Evolutionary conservation across 2,329 filamentous ascomycete genomes (phyloP).

Genomic region (Penicillium sp.): DNA sequence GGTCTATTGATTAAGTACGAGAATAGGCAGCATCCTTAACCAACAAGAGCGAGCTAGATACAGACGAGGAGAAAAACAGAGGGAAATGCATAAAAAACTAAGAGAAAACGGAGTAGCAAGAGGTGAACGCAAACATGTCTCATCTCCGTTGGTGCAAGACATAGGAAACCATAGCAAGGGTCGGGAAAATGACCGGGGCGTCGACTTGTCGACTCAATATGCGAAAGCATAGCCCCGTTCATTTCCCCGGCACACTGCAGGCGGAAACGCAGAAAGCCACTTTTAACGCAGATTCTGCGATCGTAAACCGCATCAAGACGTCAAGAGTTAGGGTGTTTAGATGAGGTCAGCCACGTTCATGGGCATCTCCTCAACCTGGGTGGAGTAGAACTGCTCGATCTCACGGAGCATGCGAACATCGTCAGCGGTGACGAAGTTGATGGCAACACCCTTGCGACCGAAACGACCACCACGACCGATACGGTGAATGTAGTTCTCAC

Average conservation of each 20-base stretch:
- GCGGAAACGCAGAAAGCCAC: constrained; percentile 41
- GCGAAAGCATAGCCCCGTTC: constrained; percentile 8
- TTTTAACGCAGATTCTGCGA: constrained; percentile 40
- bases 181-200: not conserved
- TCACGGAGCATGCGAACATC: constrained; percentile 96
- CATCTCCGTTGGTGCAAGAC: constrained; percentile 38
- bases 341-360: constrained; percentile 75
- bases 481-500: constrained; percentile 99
- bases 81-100: constrained; percentile 30
- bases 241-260: constrained; percentile 21
- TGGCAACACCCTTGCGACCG: constrained; percentile 96
- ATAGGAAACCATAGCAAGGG: constrained; percentile 39
- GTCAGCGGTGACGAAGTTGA: constrained; percentile 98
- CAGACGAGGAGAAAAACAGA: constrained; percentile 31
- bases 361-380: constrained; percentile 97
- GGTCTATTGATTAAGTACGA: constrained; percentile 38
- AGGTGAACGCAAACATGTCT: constrained; percentile 36
- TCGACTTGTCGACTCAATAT: constrained; percentile 12
- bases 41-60: constrained; percentile 40
- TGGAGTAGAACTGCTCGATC: constrained; percentile 95
- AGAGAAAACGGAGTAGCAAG: constrained; percentile 36
- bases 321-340: constrained; percentile 38
- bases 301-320: constrained; percentile 39
- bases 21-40: constrained; percentile 35
- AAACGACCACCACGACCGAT: constrained; percentile 95